Evolutionary conservation across 345 rosid species (phyloP).

Genomic region (Geranium brycei): DNA sequence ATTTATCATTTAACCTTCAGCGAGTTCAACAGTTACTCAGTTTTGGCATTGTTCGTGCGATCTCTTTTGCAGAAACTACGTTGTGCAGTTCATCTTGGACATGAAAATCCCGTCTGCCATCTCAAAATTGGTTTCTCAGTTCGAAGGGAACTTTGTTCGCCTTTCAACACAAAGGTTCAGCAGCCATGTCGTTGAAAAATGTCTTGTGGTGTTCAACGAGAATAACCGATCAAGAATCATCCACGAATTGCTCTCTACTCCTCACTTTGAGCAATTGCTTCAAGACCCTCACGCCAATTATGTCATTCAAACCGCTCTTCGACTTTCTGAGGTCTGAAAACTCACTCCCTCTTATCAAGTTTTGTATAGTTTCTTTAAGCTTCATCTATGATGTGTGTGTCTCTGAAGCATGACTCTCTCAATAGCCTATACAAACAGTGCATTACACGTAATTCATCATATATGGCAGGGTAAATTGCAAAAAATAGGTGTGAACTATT

Average conservation of each 20-base stretch:
- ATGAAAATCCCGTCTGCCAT: constrained; percentile 19
- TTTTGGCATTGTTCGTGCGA: no score
- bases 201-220: constrained; percentile 17
- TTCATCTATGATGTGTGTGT: no score
- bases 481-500: no score
- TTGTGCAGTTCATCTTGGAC: constrained; percentile 33
- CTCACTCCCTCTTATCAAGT: no score
- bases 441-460: no score
- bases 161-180: constrained; percentile 42
- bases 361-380: no score
- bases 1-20: no score
- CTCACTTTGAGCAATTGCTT: constrained; percentile 48
- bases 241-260: constrained; percentile 35
- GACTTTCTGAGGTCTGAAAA: no score
- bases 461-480: no score
- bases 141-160: constrained; percentile 36
- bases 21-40: no score
- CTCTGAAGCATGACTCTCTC: no score
- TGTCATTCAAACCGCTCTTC: constrained; percentile 59
- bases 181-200: constrained; percentile 40
- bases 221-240: constrained; percentile 37
- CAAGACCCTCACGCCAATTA: constrained; percentile 74
- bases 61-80: constrained; percentile 32
- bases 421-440: no score
- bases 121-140: constrained; percentile 20